A percentile compares a stretch with the other conserved stretches of the same genome.
Conservation (phyloP, 148 eudicot genomes). For the Arctostaphylos glauca region DNA sequence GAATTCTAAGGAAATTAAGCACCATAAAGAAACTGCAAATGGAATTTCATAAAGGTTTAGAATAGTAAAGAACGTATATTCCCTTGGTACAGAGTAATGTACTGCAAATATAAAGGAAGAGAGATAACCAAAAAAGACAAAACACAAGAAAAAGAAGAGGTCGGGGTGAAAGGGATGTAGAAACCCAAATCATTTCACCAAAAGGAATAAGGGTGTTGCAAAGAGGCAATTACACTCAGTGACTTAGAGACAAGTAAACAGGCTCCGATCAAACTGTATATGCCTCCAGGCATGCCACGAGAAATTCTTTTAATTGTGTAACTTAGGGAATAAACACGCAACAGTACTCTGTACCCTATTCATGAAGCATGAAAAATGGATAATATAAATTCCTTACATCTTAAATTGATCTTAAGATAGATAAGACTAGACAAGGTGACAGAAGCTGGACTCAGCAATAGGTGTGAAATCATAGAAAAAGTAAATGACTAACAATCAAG, state of each 20-base stretch:
- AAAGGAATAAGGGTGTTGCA: neutral
- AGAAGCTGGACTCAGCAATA: neutral
- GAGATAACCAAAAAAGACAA: neutral
- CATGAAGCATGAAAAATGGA: neutral
- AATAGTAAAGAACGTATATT: neutral
- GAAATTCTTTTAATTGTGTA: neutral
- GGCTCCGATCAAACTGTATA: slow-evolving; percentile 1
- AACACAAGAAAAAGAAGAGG: neutral
- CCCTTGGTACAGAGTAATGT: neutral
- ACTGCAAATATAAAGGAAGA: neutral
- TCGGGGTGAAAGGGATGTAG: neutral
- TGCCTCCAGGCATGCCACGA: neutral
- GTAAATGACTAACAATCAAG: neutral
- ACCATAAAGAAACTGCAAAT: neutral
- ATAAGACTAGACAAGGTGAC: neutral
- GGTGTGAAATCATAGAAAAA: slow-evolving; percentile 2
- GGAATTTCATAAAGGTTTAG: neutral
- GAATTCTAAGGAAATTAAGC: neutral
- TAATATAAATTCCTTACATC: neutral
- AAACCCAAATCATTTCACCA: neutral
- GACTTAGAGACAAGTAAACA: neutral
- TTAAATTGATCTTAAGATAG: neutral
- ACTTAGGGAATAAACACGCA: neutral
- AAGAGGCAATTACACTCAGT: neutral
- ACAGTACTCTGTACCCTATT: neutral